Evolutionary conservation across 139 green algal genomes (phyloP).

Genomic region (Zygnema circumcarinatum): DNA sequence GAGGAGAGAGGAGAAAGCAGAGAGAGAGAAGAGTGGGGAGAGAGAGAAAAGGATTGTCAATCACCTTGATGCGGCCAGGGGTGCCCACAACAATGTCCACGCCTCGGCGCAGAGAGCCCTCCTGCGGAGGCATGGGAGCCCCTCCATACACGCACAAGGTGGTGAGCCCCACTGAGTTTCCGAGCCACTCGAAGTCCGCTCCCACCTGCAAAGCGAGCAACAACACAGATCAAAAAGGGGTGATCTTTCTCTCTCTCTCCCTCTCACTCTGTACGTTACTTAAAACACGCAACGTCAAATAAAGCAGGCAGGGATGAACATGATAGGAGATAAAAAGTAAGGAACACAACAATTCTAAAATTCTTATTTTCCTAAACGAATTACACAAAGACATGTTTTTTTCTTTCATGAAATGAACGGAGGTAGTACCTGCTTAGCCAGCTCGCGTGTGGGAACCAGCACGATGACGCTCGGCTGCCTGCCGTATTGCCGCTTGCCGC

Average conservation of each 20-base stretch:
- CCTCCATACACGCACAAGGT: slow-evolving; percentile 95
- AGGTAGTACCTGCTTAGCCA: slow-evolving; percentile 92
- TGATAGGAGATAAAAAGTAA: too few species aligned
- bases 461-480: slow-evolving; percentile 80
- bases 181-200: slow-evolving; percentile 88
- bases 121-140: slow-evolving; percentile 81
- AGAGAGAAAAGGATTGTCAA: neutral
- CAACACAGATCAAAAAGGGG: neutral
- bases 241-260: too few species aligned
- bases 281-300: too few species aligned
- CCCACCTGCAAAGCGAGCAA: slow-evolving; percentile 45
- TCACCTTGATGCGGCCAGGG: slow-evolving; percentile 61
- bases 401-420: too few species aligned
- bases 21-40: too few species aligned
- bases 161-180: slow-evolving; percentile 73
- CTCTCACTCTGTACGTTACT: too few species aligned
- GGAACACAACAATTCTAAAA: too few species aligned
- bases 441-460: slow-evolving; percentile 94
- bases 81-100: slow-evolving; percentile 91
- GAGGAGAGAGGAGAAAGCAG: too few species aligned
- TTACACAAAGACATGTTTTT: too few species aligned
- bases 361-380: too few species aligned
- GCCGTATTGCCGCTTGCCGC: neutral
- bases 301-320: too few species aligned
- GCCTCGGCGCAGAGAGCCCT: slow-evolving; percentile 78